phyloP scores from a whole-genome alignment of 768 basidiomycete species.

The Udeniomyces megalosporus region DNA sequence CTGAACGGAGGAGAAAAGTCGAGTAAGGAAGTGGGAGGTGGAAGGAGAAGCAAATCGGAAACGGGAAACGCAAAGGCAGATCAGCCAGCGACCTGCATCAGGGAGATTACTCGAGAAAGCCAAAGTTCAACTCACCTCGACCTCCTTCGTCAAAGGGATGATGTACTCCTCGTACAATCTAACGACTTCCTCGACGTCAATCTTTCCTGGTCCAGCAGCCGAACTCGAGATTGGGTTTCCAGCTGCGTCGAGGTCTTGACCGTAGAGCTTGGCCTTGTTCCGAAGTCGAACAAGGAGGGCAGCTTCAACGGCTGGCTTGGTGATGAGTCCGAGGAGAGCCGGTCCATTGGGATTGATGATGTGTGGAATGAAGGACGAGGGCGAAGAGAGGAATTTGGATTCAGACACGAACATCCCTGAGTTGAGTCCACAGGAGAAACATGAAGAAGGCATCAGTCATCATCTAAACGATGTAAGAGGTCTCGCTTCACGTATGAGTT shows the following conservation, averaged over 20 bases:
- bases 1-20: constrained; percentile 32
- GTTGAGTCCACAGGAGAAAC: no score
- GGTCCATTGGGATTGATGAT: constrained; percentile 62
- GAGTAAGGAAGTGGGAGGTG: not conserved
- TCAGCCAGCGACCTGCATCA: not conserved
- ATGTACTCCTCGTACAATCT: constrained; percentile 87
- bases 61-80: not conserved
- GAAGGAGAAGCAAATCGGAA: not conserved
- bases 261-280: constrained; percentile 63
- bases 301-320: constrained; percentile 90
- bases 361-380: constrained; percentile 78
- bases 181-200: constrained; percentile 84
- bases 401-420: constrained; percentile 99
- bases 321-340: constrained; percentile 71
- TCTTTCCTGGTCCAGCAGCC: constrained; percentile 38
- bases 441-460: no score
- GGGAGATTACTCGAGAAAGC: not conserved
- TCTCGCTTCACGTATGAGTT: not conserved
- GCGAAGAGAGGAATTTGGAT: constrained; percentile 79
- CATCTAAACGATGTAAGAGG: no score
- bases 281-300: constrained; percentile 63
- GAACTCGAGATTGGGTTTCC: constrained; percentile 35
- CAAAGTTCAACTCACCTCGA: constrained; percentile 65
- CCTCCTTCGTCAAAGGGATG: constrained; percentile 92
- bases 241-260: constrained; percentile 64